phyloP scores from a whole-genome alignment of 805 yeast genomes.

The Starmerella potacharoeniae region DNA sequence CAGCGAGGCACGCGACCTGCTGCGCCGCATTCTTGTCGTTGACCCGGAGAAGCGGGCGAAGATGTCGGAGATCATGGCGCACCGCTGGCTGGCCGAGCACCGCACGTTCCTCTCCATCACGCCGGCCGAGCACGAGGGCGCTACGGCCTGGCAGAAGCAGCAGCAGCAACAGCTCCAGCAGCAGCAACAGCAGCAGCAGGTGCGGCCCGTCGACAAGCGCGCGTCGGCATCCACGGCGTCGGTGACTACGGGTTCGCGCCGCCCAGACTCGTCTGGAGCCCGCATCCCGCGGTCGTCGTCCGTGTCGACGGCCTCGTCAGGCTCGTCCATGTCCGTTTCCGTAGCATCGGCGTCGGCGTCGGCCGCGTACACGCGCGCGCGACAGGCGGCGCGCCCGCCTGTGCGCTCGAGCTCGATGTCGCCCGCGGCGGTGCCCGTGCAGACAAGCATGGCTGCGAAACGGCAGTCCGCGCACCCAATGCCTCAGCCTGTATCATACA shows the following conservation, averaged over 20 bases:
- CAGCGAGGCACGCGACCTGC: constrained; percentile 80
- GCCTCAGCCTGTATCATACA: neutral
- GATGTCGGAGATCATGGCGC: constrained; percentile 60
- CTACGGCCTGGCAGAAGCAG: constrained; percentile 13
- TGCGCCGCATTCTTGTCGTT: constrained; percentile 69
- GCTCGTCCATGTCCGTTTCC: neutral
- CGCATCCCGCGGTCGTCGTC: constrained; percentile 5
- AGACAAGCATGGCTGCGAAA: neutral
- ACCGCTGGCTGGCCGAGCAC: constrained; percentile 83
- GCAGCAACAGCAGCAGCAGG: neutral
- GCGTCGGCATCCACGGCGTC: neutral
- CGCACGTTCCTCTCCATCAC: constrained; percentile 69
- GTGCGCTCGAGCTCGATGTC: constrained; percentile 7
- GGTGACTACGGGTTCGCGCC: neutral
- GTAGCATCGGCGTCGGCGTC: constrained; percentile 3
- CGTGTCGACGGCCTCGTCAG: constrained; percentile 3
- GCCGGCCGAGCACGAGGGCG: constrained; percentile 78
- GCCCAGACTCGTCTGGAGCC: neutral
- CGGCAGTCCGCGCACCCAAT: constrained; percentile 8
- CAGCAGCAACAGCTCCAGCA: too few relatives aligned
- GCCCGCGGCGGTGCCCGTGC: constrained; percentile 1
- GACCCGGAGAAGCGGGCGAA: constrained; percentile 69
- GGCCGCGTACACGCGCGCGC: constrained; percentile 1
- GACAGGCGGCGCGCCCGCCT: constrained; percentile 1
- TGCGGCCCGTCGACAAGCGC: constrained; percentile 4